Conservation (phyloP, 1,284 basidiomycete species). For the Psilocybe mexicana region DNA sequence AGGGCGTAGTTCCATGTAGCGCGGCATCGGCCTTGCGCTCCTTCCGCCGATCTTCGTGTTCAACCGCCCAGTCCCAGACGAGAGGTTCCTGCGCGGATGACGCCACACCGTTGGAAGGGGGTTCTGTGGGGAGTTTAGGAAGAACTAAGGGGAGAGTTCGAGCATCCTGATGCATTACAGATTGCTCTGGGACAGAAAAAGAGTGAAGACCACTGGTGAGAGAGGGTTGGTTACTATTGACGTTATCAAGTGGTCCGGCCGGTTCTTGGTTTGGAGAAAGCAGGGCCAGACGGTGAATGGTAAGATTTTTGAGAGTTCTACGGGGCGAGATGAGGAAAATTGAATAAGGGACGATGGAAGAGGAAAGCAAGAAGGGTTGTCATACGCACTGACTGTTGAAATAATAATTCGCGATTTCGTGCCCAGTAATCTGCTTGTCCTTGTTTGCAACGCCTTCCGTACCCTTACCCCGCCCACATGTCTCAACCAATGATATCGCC, state of each 20-base stretch:
- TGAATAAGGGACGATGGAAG: slow-evolving; percentile 7
- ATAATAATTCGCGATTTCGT: slow-evolving; percentile 13
- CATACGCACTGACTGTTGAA: slow-evolving; percentile 24
- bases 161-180: slow-evolving; percentile 35
- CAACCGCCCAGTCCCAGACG: slow-evolving; percentile 67
- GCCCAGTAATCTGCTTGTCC: slow-evolving; percentile 22
- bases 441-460: slow-evolving; percentile 21
- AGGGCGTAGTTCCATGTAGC: slow-evolving; percentile 59
- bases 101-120: not conserved
- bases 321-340: not conserved
- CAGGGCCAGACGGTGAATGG: slow-evolving; percentile 7
- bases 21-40: slow-evolving; percentile 63
- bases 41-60: slow-evolving; percentile 61
- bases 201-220: slow-evolving; percentile 7
- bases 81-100: slow-evolving; percentile 28
- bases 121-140: slow-evolving; percentile 6
- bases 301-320: slow-evolving; percentile 6
- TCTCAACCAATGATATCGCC: slow-evolving; percentile 21
- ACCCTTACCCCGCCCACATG: slow-evolving; percentile 14
- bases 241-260: slow-evolving; percentile 24
- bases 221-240: slow-evolving; percentile 4
- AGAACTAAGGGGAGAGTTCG: slow-evolving; percentile 21
- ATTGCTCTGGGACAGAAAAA: slow-evolving; percentile 15
- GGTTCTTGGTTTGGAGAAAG: slow-evolving; percentile 18
- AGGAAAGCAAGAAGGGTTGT: slow-evolving; percentile 14